These are phyloP conservation scores for Lippia alba DNA, from an alignment of 305 asterid species.

Conservation along the genomic window DNA sequence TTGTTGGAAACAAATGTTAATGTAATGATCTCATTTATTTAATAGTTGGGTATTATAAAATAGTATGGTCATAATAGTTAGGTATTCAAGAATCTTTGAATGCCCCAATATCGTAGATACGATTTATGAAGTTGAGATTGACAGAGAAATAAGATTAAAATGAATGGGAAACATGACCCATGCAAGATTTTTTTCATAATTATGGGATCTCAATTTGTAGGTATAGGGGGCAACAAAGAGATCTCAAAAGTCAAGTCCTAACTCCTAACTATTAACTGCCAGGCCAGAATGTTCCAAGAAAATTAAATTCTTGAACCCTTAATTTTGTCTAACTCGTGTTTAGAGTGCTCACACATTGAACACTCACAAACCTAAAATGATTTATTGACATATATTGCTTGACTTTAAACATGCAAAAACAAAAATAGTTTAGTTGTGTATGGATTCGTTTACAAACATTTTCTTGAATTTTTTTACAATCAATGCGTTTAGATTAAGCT, in stretches of 20 bases:
- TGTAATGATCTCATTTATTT: no score
- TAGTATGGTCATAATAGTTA: slow-evolving; percentile 7
- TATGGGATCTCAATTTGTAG: slow-evolving; percentile 36
- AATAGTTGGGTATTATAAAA: not conserved
- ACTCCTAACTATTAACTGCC: slow-evolving; percentile 33
- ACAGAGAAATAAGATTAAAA: slow-evolving; percentile 8
- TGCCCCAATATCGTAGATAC: slow-evolving; percentile 7
- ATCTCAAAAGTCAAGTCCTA: slow-evolving; percentile 41
- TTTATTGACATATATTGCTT: no score
- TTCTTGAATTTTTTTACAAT: no score
- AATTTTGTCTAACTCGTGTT: not conserved
- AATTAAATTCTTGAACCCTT: not conserved
- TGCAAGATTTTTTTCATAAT: slow-evolving; percentile 41
- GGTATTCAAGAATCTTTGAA: slow-evolving; percentile 37
- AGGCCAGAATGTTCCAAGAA: slow-evolving; percentile 29
- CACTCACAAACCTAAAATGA: no score
- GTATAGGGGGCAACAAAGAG: slow-evolving; percentile 36
- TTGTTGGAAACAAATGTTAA: no score
- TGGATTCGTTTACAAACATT: no score
- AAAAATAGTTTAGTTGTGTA: no score
- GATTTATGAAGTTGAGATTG: slow-evolving; percentile 9
- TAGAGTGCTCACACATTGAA: not conserved
- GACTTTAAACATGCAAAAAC: no score
- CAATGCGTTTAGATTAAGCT: no score
- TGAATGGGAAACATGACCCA: slow-evolving; percentile 35